phyloP scores from a whole-genome alignment of 148 eudicot species.

The Chenopodium quinoa region DNA sequence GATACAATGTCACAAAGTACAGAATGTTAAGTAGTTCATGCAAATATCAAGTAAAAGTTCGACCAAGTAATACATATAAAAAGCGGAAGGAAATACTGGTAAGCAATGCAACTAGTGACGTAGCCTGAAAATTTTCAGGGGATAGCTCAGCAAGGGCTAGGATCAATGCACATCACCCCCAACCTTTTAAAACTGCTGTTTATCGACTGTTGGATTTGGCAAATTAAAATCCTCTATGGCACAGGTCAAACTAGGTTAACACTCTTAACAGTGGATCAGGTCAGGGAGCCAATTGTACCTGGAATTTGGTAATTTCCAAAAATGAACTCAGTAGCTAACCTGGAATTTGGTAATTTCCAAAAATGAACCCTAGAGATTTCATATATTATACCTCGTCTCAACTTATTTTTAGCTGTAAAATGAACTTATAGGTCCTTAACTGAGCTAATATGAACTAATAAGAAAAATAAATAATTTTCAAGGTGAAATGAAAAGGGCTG shows the following conservation, averaged over 20 bases:
- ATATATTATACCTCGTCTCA: neutral
- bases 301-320: neutral
- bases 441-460: neutral
- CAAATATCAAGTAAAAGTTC: neutral
- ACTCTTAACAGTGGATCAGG: neutral
- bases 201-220: neutral
- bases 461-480: neutral
- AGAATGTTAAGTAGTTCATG: neutral
- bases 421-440: neutral
- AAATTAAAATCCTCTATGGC: neutral
- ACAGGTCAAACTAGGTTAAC: neutral
- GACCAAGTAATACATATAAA: neutral
- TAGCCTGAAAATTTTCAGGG: neutral
- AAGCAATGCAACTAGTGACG: neutral
- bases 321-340: neutral
- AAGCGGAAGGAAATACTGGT: neutral
- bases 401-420: neutral
- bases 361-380: neutral
- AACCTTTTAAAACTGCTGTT: neutral
- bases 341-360: neutral
- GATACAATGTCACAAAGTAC: neutral
- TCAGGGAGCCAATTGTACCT: neutral
- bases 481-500: too few relatives aligned
- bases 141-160: neutral
- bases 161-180: neutral